These are phyloP conservation scores for Metarhizium sp. DNA, from an alignment of 2,329 filamentous ascomycete species.

Conservation along the genomic window DNA sequence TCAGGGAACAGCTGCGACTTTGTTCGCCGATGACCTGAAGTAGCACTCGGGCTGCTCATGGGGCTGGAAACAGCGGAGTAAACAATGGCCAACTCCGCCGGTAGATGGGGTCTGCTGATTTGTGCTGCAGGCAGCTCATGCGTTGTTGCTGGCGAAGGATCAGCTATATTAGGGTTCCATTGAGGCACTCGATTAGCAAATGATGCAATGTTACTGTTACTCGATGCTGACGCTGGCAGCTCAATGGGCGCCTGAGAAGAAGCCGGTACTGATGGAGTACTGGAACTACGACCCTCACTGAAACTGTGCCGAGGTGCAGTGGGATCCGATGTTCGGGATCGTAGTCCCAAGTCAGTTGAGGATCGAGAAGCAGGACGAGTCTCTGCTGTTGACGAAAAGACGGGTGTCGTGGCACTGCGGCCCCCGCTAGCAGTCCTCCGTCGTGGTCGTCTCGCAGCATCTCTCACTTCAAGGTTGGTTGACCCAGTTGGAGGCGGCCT, in stretches of 20 bases:
- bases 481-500: conserved; percentile 34
- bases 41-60: conserved; percentile 17
- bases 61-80: conserved; percentile 23
- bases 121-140: conserved; percentile 14
- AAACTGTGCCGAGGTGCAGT: conserved; percentile 28
- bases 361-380: conserved; percentile 48
- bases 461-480: conserved; percentile 22
- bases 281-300: conserved; percentile 32
- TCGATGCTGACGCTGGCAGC: conserved; percentile 8
- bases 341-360: conserved; percentile 51
- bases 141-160: conserved; percentile 4
- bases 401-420: conserved; percentile 44
- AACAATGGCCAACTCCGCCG: conserved; percentile 30
- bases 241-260: conserved; percentile 14
- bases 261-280: conserved; percentile 23
- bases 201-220: conserved; percentile 20
- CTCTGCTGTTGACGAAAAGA: conserved; percentile 31
- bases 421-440: conserved; percentile 43
- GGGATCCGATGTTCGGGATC: conserved; percentile 30
- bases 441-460: conserved; percentile 23
- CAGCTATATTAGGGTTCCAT: conserved; percentile 10
- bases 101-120: conserved; percentile 21
- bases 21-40: conserved; percentile 28
- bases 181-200: conserved; percentile 28
- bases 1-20: conserved; percentile 51